These are phyloP conservation scores for Termitomyces sp. DNA, from an alignment of 768 basidiomycete genomes.

Conservation along the genomic window DNA sequence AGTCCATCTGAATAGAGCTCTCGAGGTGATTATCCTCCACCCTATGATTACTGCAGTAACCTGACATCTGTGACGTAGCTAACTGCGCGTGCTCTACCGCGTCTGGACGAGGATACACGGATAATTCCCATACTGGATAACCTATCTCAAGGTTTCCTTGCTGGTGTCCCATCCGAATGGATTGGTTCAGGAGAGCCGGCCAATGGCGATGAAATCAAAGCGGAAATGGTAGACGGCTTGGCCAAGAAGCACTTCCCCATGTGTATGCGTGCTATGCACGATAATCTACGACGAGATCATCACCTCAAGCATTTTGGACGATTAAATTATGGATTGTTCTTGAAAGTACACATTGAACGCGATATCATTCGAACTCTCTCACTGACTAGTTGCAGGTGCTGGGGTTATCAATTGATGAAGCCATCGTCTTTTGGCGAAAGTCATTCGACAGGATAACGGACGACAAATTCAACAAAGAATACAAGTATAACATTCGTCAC, in stretches of 20 bases:
- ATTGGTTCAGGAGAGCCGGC: slow-evolving; percentile 46
- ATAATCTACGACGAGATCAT: slow-evolving; percentile 66
- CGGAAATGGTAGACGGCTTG: slow-evolving; percentile 91
- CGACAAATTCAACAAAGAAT: slow-evolving; percentile 97
- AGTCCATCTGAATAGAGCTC: slow-evolving; percentile 60
- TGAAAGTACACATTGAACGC: slow-evolving; percentile 62
- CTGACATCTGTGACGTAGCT: slow-evolving; percentile 40
- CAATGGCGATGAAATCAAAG: slow-evolving; percentile 66
- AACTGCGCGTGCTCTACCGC: slow-evolving; percentile 83
- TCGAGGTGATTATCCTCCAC: slow-evolving; percentile 56
- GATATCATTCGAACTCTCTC: not conserved
- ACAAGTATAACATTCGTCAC: slow-evolving; percentile 97
- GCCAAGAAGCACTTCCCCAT: slow-evolving; percentile 88
- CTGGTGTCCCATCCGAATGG: slow-evolving; percentile 88
- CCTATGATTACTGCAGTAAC: not conserved
- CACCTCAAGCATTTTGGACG: slow-evolving; percentile 94
- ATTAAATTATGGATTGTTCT: slow-evolving; percentile 87
- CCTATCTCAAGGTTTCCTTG: slow-evolving; percentile 90
- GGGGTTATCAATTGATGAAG: slow-evolving; percentile 93
- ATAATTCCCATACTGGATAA: slow-evolving; percentile 86
- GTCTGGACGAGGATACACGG: slow-evolving; percentile 92
- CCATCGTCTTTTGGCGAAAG: slow-evolving; percentile 88
- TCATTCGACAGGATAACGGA: slow-evolving; percentile 80
- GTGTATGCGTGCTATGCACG: slow-evolving; percentile 93
- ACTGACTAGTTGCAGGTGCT: slow-evolving; percentile 55